Percentiles rank a stretch among this genome's conserved stretches.
Conservation (phyloP, 1,284 basidiomycete species). For the Puccinia horiana region DNA sequence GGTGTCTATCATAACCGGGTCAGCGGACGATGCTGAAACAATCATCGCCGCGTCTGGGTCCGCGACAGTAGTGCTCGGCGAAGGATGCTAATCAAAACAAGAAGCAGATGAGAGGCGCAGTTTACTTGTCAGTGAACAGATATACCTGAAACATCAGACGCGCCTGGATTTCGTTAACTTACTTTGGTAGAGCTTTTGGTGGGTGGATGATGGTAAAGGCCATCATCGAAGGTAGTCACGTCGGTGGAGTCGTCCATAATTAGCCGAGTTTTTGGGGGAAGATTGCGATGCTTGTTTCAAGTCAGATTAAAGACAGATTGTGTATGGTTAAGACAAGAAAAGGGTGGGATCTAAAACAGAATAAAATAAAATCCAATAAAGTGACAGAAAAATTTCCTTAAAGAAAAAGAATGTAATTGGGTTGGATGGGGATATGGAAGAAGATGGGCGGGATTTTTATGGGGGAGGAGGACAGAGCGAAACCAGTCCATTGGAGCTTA, state of each 20-base stretch:
- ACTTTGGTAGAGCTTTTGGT: conserved; percentile 3
- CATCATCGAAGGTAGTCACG: not conserved
- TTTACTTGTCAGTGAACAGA: not conserved
- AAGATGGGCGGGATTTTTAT: not conserved
- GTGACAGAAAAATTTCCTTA: not conserved
- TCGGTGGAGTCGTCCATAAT: conserved; percentile 3
- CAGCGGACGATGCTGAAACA: not conserved
- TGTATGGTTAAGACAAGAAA: not conserved
- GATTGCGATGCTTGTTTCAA: not conserved
- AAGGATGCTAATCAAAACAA: not conserved
- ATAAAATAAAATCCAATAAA: not conserved
- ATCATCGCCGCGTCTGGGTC: not conserved
- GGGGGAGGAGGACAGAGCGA: not conserved
- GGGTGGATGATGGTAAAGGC: not conserved
- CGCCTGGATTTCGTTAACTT: not conserved
- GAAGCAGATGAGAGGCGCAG: not conserved
- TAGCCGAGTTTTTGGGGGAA: not conserved
- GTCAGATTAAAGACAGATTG: not conserved
- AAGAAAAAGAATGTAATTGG: too few species aligned
- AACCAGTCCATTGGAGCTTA: not conserved
- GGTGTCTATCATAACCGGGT: not conserved
- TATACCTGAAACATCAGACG: not conserved
- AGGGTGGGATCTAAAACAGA: not conserved
- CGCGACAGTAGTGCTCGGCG: not conserved
- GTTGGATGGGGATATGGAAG: not conserved